A percentile compares a stretch with the other conserved stretches of the same genome.
These are phyloP conservation scores for Malassezia caprae DNA, from an alignment of 1,284 basidiomycete species.

Conservation along the genomic window DNA sequence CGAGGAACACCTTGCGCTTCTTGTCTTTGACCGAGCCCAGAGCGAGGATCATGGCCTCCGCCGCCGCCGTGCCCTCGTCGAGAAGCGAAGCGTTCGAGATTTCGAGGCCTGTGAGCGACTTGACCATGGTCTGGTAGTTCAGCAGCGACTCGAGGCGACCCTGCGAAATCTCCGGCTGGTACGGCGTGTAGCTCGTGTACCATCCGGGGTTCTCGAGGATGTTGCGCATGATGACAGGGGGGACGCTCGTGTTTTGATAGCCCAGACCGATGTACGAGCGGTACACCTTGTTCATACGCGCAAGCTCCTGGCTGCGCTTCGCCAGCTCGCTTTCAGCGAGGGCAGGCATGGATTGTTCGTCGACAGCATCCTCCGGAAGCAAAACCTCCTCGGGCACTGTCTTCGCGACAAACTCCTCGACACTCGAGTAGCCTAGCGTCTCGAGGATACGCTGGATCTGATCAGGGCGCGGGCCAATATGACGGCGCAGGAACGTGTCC, in stretches of 20 bases:
- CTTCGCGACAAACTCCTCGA: slow-evolving; percentile 39
- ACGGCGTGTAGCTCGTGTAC: slow-evolving; percentile 95
- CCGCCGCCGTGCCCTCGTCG: slow-evolving; percentile 46
- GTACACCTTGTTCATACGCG: slow-evolving; percentile 65
- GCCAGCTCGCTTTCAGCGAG: slow-evolving; percentile 79
- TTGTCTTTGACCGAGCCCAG: slow-evolving; percentile 34
- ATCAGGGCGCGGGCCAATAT: slow-evolving; percentile 37
- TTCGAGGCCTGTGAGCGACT: slow-evolving; percentile 84
- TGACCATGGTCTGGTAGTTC: slow-evolving; percentile 94
- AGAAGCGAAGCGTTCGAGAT: slow-evolving; percentile 53
- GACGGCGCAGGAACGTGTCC: slow-evolving; percentile 38
- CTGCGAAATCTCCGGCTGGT: slow-evolving; percentile 82
- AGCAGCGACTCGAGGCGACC: slow-evolving; percentile 86
- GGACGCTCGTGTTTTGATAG: slow-evolving; percentile 58
- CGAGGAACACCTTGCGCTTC: slow-evolving; percentile 39
- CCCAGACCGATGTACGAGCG: slow-evolving; percentile 97
- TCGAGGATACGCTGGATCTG: slow-evolving; percentile 35
- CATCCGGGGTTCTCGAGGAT: slow-evolving; percentile 87
- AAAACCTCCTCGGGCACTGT: slow-evolving; percentile 36
- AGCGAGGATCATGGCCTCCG: slow-evolving; percentile 45
- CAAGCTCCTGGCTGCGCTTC: slow-evolving; percentile 65
- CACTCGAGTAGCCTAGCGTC: slow-evolving; percentile 34
- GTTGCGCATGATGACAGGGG: slow-evolving; percentile 44
- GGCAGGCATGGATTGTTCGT: slow-evolving; percentile 54
- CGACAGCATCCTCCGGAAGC: slow-evolving; percentile 58